Evolutionary conservation across 148 eudicot genomes (phyloP).

Genomic region (Persicaria maculosa): DNA sequence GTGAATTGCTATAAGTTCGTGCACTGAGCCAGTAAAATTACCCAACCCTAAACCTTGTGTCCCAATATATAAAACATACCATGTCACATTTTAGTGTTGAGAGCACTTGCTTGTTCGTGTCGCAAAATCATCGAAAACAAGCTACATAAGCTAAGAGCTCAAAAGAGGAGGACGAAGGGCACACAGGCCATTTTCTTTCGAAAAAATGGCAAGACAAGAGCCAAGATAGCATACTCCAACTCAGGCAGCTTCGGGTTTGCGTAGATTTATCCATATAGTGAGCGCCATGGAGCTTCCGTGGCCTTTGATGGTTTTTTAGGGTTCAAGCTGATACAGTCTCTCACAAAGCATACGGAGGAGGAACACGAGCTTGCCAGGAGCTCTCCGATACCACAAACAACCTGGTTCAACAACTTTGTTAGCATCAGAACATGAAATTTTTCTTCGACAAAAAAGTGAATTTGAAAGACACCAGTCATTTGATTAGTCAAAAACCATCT

Average conservation of each 20-base stretch:
- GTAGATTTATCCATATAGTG: constrained; percentile 2
- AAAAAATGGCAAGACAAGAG: background rate
- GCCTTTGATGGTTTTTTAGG: background rate
- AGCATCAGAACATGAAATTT: background rate
- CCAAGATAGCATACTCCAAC: background rate
- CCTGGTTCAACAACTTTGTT: constrained; percentile 3
- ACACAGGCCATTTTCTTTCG: background rate
- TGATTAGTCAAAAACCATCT: background rate
- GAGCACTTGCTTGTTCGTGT: too few species aligned
- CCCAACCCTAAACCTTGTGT: too few species aligned
- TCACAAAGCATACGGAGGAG: background rate
- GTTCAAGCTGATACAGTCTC: background rate
- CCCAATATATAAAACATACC: too few species aligned
- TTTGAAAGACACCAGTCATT: background rate
- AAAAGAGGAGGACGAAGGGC: too few species aligned
- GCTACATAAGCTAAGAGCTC: too few species aligned
- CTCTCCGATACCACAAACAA: constrained; percentile 3
- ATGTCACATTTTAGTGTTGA: too few species aligned
- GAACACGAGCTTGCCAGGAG: constrained; percentile 1
- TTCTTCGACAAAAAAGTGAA: background rate
- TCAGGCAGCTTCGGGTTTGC: background rate
- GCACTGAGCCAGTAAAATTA: too few species aligned
- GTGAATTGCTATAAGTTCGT: too few species aligned
- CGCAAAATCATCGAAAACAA: too few species aligned
- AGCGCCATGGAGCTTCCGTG: constrained; percentile 7